Evolutionary conservation across 2,329 filamentous ascomycete species (phyloP).

Genomic region (Sarocladiaceae sp.): DNA sequence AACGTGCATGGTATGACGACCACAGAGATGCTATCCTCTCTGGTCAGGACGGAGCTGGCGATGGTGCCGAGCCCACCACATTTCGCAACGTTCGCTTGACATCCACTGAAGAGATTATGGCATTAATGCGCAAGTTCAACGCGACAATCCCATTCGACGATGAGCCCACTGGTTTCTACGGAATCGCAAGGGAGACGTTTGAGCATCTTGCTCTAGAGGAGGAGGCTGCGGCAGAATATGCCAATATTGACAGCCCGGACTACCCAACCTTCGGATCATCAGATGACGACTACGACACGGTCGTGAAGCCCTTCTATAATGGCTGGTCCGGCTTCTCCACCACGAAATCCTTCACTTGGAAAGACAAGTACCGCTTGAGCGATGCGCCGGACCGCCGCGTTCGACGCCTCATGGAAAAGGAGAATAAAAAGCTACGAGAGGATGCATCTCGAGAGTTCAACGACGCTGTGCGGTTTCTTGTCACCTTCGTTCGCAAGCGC

Average conservation of each 20-base stretch:
- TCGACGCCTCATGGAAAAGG: conserved; percentile 87
- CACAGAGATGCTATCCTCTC: conserved; percentile 82
- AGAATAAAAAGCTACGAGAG: conserved; percentile 81
- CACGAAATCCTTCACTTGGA: conserved; percentile 83
- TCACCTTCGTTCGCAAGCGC: conserved; percentile 84
- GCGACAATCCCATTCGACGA: conserved; percentile 76
- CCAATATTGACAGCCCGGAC: conserved; percentile 52
- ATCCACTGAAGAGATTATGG: conserved; percentile 73
- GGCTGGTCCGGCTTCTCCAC: conserved; percentile 80
- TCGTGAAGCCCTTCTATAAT: conserved; percentile 77
- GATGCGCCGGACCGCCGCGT: conserved; percentile 84
- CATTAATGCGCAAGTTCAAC: conserved; percentile 76
- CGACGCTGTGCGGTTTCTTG: conserved; percentile 80
- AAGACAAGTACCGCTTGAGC: conserved; percentile 75
- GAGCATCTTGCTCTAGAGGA: conserved; percentile 79
- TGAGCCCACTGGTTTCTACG: conserved; percentile 78
- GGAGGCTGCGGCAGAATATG: conserved; percentile 66
- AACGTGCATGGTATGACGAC: conserved; percentile 96
- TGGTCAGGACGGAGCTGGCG: conserved; percentile 48
- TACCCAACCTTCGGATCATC: conserved; percentile 83
- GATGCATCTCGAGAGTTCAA: conserved; percentile 86
- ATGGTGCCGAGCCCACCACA: conserved; percentile 52
- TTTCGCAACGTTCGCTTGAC: conserved; percentile 70
- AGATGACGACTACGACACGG: conserved; percentile 69
- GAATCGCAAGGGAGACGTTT: conserved; percentile 72